These are phyloP conservation scores for Myotisia sp. DNA, from an alignment of 2,329 filamentous ascomycete genomes.

Conservation along the genomic window DNA sequence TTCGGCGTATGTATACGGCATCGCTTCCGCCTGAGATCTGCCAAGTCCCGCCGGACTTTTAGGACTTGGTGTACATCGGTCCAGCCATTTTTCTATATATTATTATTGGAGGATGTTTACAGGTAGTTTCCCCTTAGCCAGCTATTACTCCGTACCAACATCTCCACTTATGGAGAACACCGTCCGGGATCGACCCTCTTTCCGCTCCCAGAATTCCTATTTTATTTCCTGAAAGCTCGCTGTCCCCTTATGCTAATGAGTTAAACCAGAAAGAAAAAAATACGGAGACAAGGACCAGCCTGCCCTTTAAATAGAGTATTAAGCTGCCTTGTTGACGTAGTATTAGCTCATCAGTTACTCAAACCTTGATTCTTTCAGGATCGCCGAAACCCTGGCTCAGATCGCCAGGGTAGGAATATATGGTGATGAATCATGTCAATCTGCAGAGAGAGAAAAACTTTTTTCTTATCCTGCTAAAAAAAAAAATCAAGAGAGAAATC, in stretches of 20 bases:
- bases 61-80: too few species aligned
- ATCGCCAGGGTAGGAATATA: neutral
- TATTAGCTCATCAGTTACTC: neutral
- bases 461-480: conserved; percentile 4
- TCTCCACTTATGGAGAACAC: conserved; percentile 1
- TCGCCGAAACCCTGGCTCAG: conserved; percentile 4
- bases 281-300: neutral
- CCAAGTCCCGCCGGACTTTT: too few species aligned
- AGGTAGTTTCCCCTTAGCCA: too few species aligned
- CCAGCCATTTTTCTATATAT: too few species aligned
- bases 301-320: conserved; percentile 3
- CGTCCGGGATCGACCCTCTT: neutral
- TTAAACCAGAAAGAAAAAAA: conserved; percentile 2
- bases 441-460: too few species aligned
- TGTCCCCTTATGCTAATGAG: neutral
- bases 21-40: too few species aligned
- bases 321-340: neutral
- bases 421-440: conserved; percentile 5
- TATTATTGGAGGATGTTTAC: too few species aligned
- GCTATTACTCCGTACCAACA: neutral
- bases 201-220: neutral
- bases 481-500: too few species aligned
- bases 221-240: neutral
- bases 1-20: too few species aligned
- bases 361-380: conserved; percentile 2